These are phyloP conservation scores for Lasiodiplodia theobromae DNA, from an alignment of 2,329 filamentous ascomycete genomes.

Conservation along the genomic window DNA sequence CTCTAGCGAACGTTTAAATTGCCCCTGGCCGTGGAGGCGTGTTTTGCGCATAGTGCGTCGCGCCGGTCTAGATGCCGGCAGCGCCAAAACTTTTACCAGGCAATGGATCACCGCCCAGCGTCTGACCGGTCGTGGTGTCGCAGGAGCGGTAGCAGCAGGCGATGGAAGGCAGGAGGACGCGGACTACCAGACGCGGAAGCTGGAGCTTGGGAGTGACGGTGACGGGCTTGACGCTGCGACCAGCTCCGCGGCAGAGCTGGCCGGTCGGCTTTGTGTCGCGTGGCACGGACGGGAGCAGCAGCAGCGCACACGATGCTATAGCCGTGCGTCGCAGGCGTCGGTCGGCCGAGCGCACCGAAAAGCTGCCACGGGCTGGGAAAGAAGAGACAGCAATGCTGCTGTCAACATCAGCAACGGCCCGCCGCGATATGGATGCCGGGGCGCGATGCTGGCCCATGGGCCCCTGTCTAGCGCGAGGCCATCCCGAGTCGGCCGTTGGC, in stretches of 20 bases:
- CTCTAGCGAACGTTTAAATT: constrained; percentile 28
- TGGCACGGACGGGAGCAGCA: constrained; percentile 16
- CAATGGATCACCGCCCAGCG: constrained; percentile 1
- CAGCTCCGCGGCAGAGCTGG: constrained; percentile 7
- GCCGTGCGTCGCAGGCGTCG: constrained; percentile 1
- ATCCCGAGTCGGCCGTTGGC: constrained; percentile 17
- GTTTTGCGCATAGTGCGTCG: constrained; percentile 22
- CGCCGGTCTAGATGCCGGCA: constrained; percentile 23
- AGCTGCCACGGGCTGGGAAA: background rate
- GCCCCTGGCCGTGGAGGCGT: constrained; percentile 5
- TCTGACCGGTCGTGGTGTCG: constrained; percentile 15
- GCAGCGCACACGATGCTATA: background rate
- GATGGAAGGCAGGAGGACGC: background rate
- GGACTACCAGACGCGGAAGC: background rate
- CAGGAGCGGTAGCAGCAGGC: constrained; percentile 5
- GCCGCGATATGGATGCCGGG: constrained; percentile 22
- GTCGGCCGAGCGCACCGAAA: constrained; percentile 21
- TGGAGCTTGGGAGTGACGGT: background rate
- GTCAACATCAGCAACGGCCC: constrained; percentile 24
- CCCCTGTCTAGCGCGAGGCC: constrained; percentile 5
- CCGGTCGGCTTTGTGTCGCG: constrained; percentile 18
- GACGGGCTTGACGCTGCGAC: background rate
- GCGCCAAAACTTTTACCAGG: constrained; percentile 10
- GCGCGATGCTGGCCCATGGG: constrained; percentile 7
- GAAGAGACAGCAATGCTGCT: constrained; percentile 16